Evolutionary conservation across 345 rosid genomes (phyloP).

Genomic region (Arabidopsis thaliana): TAIR10.1 NC_003076.8:21402501-21403000

Average conservation of each 20-base stretch:
- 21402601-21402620: constrained; percentile 69
- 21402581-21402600: constrained; percentile 94
- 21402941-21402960: constrained; percentile 99
- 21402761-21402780: not conserved
- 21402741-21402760: not conserved
- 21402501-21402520: constrained; percentile 98
- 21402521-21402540: constrained; percentile 91
- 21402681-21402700: constrained; percentile 75
- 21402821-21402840: not conserved
- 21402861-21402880: not conserved
- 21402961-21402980: constrained; percentile 90
- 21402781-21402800: not conserved
- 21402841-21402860: not conserved
- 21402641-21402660: constrained; percentile 96
- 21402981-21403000: constrained; percentile 81
- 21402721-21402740: not conserved
- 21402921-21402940: constrained; percentile 88
- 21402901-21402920: constrained; percentile 35
- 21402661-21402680: constrained; percentile 96
- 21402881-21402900: not conserved
- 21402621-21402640: constrained; percentile 88
- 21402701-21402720: not conserved
- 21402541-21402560: constrained; percentile 95
- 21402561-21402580: constrained; percentile 99
- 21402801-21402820: not conserved